These are phyloP conservation scores for Henningerozyma blattae DNA, from an alignment of 805 yeast species.

Conservation along the genomic window DNA sequence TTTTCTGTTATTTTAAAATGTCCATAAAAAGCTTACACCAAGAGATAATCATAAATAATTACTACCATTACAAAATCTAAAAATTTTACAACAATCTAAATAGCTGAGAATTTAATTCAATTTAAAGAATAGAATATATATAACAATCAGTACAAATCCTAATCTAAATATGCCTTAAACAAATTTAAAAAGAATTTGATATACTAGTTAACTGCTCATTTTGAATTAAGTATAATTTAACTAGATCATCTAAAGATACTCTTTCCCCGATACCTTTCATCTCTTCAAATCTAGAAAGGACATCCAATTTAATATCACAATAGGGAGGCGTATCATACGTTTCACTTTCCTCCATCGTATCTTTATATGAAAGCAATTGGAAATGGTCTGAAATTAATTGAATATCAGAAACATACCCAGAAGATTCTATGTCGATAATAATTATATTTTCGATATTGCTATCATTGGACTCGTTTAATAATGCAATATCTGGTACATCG, in stretches of 20 bases:
- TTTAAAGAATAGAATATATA: too few relatives aligned
- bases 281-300: slow-evolving; percentile 18
- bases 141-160: too few relatives aligned
- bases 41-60: too few relatives aligned
- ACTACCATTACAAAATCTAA: too few relatives aligned
- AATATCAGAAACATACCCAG: slow-evolving; percentile 10
- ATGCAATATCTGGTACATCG: slow-evolving; percentile 3
- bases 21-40: too few relatives aligned
- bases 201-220: slow-evolving; percentile 12
- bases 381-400: slow-evolving; percentile 19
- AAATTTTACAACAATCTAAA: too few relatives aligned
- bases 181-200: background rate
- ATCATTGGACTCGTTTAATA: slow-evolving; percentile 4
- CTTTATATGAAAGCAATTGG: slow-evolving; percentile 13
- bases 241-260: slow-evolving; percentile 12
- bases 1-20: too few relatives aligned
- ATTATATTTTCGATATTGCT: slow-evolving; percentile 17
- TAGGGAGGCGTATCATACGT: background rate
- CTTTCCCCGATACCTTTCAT: slow-evolving; percentile 6
- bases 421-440: slow-evolving; percentile 12
- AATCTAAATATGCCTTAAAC: too few relatives aligned
- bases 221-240: slow-evolving; percentile 15
- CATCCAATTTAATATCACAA: slow-evolving; percentile 14
- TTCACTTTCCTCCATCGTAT: slow-evolving; percentile 1
- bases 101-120: too few relatives aligned